Base-by-base conservation (phyloP, 148 eudicot genomes). In the Dysphania ambrosioides region DNA sequence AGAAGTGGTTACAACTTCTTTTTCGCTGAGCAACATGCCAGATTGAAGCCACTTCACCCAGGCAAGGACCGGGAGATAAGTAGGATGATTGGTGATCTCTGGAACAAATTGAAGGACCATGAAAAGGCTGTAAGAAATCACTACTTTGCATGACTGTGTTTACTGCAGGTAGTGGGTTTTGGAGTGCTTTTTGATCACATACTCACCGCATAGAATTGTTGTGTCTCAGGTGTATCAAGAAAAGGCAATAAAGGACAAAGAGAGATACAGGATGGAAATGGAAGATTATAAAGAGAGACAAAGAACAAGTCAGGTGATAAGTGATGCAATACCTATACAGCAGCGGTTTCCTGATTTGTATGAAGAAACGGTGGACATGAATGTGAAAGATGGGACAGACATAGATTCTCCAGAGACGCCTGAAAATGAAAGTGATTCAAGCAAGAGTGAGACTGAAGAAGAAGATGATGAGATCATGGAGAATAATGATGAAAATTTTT, bases 1-100 rank as follows among this genome's bases (percentile, higher is more conserved):
- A 85, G 97, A 75, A 95, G 98, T 27, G 96, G 98, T 35, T 95
- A 95, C 78, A 95, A 92, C 66, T 92, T 92, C 82, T 95, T 95
- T 84, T 94, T 95, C 73, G 84, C 96, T 1, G 98, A 95, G 83
- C 97, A 95, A 75, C 97, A 95, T 59, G 91, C 93, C 8, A 83
- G 87, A 75, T 81, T 95, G 47, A 95, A 92, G 70, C 90, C 87
- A 6, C 88, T 83, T 73, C 77, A 92, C 75, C 87, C 88, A 0
- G 96, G 93, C 12, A 95, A 79, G 78, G 98, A 92, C 58, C 79
- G 93, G 61, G 93, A 88, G 72, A 95, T 95, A 10, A 95, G 98
- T 83, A 84, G 92, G 82, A 92, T 87, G 89, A 92, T 95, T 61
- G 98, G 98, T 62, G 98, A 95, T 66, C 76, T 84, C 18, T 95